A percentile compares a stretch with the other conserved stretches of the same genome.
phyloP scores from a whole-genome alignment of 768 basidiomycete species.

The Arthromyces matolae region DNA sequence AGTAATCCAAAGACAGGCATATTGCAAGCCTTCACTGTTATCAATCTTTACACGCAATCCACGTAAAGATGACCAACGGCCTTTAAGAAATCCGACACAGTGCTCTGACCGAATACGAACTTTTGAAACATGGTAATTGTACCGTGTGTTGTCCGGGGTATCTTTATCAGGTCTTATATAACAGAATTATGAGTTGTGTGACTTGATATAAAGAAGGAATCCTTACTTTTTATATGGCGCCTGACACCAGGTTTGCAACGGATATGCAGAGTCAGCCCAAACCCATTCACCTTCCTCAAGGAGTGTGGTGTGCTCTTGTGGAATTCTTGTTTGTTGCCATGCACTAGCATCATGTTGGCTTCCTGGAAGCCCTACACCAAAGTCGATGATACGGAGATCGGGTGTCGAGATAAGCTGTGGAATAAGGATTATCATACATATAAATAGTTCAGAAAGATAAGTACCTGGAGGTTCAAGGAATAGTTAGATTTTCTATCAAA shows the following conservation, averaged over 20 bases:
- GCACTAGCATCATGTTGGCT: constrained; percentile 35
- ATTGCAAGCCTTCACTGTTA: constrained; percentile 8
- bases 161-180: constrained; percentile 17
- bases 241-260: constrained; percentile 5
- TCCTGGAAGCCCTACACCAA: constrained; percentile 28
- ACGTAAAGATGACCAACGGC: constrained; percentile 23
- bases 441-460: neutral
- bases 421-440: neutral
- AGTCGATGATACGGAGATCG: constrained; percentile 33
- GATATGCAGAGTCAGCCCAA: constrained; percentile 39
- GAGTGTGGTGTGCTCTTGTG: constrained; percentile 19
- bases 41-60: constrained; percentile 25
- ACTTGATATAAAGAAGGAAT: neutral
- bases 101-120: constrained; percentile 30
- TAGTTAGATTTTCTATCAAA: constrained; percentile 37
- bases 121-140: constrained; percentile 25
- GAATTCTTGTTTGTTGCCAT: constrained; percentile 22
- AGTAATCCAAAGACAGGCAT: constrained; percentile 25
- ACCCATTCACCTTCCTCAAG: constrained; percentile 26
- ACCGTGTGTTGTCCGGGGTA: constrained; percentile 12
- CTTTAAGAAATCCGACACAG: constrained; percentile 29
- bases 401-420: constrained; percentile 25
- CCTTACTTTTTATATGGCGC: constrained; percentile 20
- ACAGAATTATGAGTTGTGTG: neutral
- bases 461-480: constrained; percentile 26